Percentiles rank a stretch among this genome's conserved stretches.
These are phyloP conservation scores for Phytophthora syringae DNA, from an alignment of 352 stramenopile species.

Conservation along the genomic window DNA sequence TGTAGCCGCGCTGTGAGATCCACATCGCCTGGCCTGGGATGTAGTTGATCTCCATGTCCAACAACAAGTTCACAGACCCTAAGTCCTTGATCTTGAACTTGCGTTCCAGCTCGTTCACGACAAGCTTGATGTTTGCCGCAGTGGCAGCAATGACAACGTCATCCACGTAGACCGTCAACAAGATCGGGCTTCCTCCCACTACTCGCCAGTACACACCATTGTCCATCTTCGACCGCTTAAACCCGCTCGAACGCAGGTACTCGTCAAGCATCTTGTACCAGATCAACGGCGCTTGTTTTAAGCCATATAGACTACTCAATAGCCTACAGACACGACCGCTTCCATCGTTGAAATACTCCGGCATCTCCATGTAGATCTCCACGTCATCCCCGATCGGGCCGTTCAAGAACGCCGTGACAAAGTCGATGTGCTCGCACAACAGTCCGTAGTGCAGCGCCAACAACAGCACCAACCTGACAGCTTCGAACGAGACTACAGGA, in stretches of 20 bases:
- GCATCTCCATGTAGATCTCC: background rate
- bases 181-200: conserved; percentile 1
- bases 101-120: background rate
- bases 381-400: background rate
- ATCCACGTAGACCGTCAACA: conserved; percentile 9
- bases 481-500: background rate
- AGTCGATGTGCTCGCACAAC: too few relatives aligned
- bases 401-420: too few relatives aligned
- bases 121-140: background rate
- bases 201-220: background rate
- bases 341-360: background rate
- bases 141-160: conserved; percentile 13
- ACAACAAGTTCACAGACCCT: background rate
- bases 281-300: background rate
- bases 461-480: too few relatives aligned
- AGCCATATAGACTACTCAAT: background rate
- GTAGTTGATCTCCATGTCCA: background rate
- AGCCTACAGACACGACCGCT: background rate
- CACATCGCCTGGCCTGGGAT: background rate
- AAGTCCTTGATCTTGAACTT: conserved; percentile 20
- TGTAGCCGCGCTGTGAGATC: conserved; percentile 2
- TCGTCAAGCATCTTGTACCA: background rate
- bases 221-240: conserved; percentile 2
- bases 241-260: background rate
- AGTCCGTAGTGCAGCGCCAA: too few relatives aligned